Evolutionary conservation across 495 filamentous ascomycete species (phyloP), one percentile per base, ranked within the genome.

Genomic region (Staphylotrichum longicolle): DNA sequence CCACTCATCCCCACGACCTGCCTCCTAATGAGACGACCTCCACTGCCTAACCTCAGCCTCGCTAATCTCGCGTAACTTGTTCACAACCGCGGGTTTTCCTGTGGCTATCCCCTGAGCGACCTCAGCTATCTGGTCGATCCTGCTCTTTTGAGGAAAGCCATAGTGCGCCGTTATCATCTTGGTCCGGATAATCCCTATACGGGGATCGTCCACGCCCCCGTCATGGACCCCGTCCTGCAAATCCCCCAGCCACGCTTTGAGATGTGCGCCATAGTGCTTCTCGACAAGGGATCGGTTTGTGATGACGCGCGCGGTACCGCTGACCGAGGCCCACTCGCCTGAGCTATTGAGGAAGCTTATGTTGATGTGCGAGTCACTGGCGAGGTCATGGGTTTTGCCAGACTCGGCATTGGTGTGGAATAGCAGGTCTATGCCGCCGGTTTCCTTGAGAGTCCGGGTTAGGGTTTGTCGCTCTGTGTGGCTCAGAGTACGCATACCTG

Each of bases 401-500:
- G 90, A 92, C 72, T 94, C 90, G 61, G 91, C 91, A 79, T 96
- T 96, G 65, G 91, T 91, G 78, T 94, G 87, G 83, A 98, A 96
- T 74, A 96, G 82, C 49, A 96, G 85, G 73, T 96, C 92, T 53
- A 95, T 83, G 68, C 88, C 88, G 64, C 86, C 85, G 64, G 81
- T 80, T 75, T 94, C 87, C 90, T 93, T 32, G 34, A 58, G 39
- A 34, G 33, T 1, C 54, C 35, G 5, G 14, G 39, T 32, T 2
- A 7, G 41, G 34, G 33, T 0, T 54, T 8, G 30, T 30, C 7
- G 11, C 34, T 27, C 7, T 10, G 15, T 10, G 8, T 39, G n/a
- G n/a, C n/a, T n/a, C n/a, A n/a, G n/a, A n/a, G n/a, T 46, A 14
- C 10, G 59, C 75, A 50, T 79, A 93, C 92, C 77, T 86, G 87